Base-by-base conservation (phyloP, 2,329 filamentous ascomycete species). In the Thelonectria olida region DNA sequence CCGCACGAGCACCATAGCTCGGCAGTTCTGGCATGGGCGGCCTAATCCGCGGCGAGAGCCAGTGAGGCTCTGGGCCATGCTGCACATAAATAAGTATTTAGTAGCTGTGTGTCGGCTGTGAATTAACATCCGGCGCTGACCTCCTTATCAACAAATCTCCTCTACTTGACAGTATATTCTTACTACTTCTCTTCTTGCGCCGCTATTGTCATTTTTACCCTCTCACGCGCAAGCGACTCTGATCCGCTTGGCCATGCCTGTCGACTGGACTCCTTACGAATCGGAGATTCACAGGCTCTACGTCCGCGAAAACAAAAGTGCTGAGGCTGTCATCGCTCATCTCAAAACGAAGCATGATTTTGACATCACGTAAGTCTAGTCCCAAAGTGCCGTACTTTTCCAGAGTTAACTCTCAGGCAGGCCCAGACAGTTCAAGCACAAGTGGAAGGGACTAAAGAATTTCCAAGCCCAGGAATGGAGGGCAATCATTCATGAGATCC, bases 401-500 rank as follows among this genome's bases (percentile, higher is more conserved):
- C 34, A 51, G 4, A 57, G 15, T 1, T 7, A n/a, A n/a, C 4
- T 17, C 1, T 12, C 20, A 6, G 7, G 20, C 9, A 61, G 58
- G 1, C 1, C 0, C 1, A 42, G 48, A 5, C 42, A 53, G 15
- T 53, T 61, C 41, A 61, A 61, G 15, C 6, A 17, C 13, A 36
- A 23, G 25, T 58, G 48, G 17, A 19, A 28, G 7, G 42, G 59
- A 1, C 22, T 31, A 25, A 62, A 58, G 23, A 58, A 62, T 4
- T 22, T 57, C 9, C 27, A 25, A 13, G 49, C 36, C 1, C 17
- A 49, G 1, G 58, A 61, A 48, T 61, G 58, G 54, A 48, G 31
- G 12, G 49, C 42, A 6, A n/a, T 61, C n/a, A 61, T 58, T n/a
- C 27, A 27, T 7, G 49, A 47, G 13, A 22, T 58, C n/a, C 54